Base-by-base conservation (phyloP, 129 eudicot genomes). In the Smallanthus sonchifolius region DNA sequence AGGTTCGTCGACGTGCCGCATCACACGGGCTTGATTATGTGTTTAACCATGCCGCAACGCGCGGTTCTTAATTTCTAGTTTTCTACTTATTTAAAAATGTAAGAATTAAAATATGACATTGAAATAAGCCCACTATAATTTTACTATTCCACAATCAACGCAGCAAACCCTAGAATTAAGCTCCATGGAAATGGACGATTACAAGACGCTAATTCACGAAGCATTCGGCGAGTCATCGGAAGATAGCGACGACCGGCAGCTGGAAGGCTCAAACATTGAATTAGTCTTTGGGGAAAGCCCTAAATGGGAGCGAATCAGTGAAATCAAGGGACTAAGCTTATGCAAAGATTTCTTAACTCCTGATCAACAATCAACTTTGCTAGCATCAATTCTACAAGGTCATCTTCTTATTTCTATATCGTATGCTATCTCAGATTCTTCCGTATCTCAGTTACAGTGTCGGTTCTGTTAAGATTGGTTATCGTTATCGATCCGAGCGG, bases 361-460 rank as follows among this genome's bases (percentile, higher is more conserved):
- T 32, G 72, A 75, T 24, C 91, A 87, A 73, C 97, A 92, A 70
- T 83, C 88, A 32, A 65, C 85, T 16, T 38, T 89, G 80, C 91
- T 92, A 66, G 71, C 87, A 44, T 67, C 86, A n/a, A 86, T 92
- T 37, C 49, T 83, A 19, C 75, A 79, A 77, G 97, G 97, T 92
- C 28, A n/a, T 16, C 57, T 67, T 66, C 54, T 65, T 52, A n/a
- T n/a, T n/a, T n/a, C n/a, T n/a, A n/a, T n/a, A n/a, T n/a, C n/a
- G n/a, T n/a, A n/a, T n/a, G n/a, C n/a, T n/a, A 73, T 35, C 6
- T 52, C 17, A 32, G 8, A 5, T 56, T 19, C 5, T 34, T 30
- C 17, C 47, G 49, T 64, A 45, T 62, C 37, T 74, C 37, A 5
- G 75, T 48, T 36, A 35, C 20, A 15, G 9, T 44, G 36, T 40